A percentile compares a stretch with the other conserved stretches of the same genome.
phyloP scores from a whole-genome alignment of 345 rosid species.

The Populus simonii region DNA sequence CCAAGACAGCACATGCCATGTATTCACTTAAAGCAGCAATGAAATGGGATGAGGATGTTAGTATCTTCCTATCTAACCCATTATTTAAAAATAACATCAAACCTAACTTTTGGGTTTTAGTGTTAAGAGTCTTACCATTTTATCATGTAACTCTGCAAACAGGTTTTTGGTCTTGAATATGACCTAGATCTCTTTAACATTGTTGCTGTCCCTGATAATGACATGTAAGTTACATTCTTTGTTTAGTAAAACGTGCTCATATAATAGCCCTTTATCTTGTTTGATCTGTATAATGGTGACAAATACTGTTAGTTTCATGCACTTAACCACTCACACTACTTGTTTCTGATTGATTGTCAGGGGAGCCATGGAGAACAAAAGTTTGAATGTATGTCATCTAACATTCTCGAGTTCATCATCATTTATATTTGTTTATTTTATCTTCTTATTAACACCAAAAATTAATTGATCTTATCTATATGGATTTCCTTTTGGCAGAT shows the following conservation, averaged over 20 bases:
- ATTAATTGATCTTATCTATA: conserved; percentile 4
- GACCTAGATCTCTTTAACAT: conserved; percentile 98
- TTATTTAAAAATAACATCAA: background rate
- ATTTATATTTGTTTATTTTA: background rate
- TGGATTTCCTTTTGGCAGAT: conserved; percentile 51
- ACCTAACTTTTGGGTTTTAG: conserved; percentile 8
- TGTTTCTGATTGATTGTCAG: conserved; percentile 37
- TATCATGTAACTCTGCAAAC: conserved; percentile 11
- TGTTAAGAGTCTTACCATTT: conserved; percentile 2
- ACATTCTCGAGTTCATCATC: background rate
- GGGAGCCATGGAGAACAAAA: conserved; percentile 99
- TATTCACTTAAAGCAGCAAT: conserved; percentile 93
- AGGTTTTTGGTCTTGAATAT: conserved; percentile 98
- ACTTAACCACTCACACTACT: background rate
- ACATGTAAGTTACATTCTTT: conserved; percentile 63
- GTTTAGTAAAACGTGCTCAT: background rate
- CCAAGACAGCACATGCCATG: conserved; percentile 98
- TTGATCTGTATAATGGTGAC: background rate
- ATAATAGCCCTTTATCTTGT: background rate
- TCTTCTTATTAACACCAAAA: background rate
- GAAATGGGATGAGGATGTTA: conserved; percentile 99
- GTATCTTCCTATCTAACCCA: conserved; percentile 20
- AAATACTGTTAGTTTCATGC: conserved; percentile 1
- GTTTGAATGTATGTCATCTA: conserved; percentile 68
- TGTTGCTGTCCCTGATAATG: conserved; percentile 96